Conservation (phyloP, 768 basidiomycete species). For the Phylloporus sp. region DNA sequence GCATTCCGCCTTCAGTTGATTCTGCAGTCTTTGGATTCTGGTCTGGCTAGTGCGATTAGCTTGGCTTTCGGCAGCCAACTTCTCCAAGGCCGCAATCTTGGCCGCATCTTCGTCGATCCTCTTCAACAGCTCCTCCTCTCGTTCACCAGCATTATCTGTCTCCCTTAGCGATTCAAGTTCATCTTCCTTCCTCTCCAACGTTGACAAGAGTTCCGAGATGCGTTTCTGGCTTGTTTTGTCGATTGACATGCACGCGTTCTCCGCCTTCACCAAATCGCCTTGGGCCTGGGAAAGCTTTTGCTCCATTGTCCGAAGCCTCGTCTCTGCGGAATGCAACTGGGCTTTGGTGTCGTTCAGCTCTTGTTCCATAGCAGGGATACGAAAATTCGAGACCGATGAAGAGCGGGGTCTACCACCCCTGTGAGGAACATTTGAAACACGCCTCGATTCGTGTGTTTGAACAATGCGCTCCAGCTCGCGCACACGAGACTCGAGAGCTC, state of each 20-base stretch:
- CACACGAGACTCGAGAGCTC: conserved; percentile 51
- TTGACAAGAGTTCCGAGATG: conserved; percentile 40
- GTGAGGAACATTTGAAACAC: conserved; percentile 30
- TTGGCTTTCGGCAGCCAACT: conserved; percentile 40
- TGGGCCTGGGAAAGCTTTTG: conserved; percentile 50
- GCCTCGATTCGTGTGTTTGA: conserved; percentile 34
- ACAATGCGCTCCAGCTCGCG: conserved; percentile 51
- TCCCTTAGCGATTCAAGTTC: conserved; percentile 48
- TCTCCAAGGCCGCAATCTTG: conserved; percentile 57
- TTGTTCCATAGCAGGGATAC: conserved; percentile 49
- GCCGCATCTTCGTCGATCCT: conserved; percentile 73
- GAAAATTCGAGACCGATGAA: conserved; percentile 54
- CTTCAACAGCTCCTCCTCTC: conserved; percentile 60
- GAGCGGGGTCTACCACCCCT: conserved; percentile 47
- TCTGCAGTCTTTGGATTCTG: conserved; percentile 40
- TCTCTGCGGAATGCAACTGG: conserved; percentile 42
- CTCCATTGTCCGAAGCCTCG: conserved; percentile 38
- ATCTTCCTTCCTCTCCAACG: conserved; percentile 54
- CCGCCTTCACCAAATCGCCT: conserved; percentile 44
- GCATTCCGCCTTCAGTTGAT: conserved; percentile 41
- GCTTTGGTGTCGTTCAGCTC: conserved; percentile 49
- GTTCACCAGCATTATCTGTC: conserved; percentile 37
- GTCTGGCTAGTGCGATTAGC: conserved; percentile 28
- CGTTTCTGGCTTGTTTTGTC: conserved; percentile 46
- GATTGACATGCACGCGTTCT: conserved; percentile 56